Base-by-base conservation (phyloP, 1,139 yeast genomes). In the Diutina scorzettiae region DNA sequence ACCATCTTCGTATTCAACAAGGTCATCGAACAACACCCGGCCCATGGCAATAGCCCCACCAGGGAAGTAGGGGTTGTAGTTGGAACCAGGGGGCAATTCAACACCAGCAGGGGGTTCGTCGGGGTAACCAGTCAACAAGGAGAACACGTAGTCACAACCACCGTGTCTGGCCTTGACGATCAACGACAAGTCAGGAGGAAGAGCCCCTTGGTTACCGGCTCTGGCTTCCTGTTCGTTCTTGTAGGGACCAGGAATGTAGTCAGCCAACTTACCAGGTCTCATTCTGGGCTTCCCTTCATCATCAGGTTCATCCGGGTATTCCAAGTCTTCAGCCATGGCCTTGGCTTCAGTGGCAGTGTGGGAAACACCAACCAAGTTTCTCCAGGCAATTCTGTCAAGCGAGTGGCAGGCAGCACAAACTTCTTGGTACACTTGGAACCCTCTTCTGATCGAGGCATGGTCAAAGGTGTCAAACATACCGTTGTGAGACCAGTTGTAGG, bases 11-110 rank as follows among this genome's bases (percentile, higher is more conserved):
- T 81, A 91, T 73, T 91, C 99, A 51, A 91, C 97, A 60, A 91
- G 73, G 53, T 86, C 98, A 60, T 91, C 98, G 56, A 87, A 91
- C 66, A 91, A 75, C 48, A 89, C 97, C 72, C 98, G 84, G 62
- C 86, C 97, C 98, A 91, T 91, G 58, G 96, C 97, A 73, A 91
- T 89, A 42, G 96, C 75, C 53, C 98, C 97, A 70, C 97, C 97
- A 60, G 99, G 97, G 95, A 91, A 91, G 76, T 91, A 91, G 60
- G 98, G 98, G 76, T 93, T 93, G 72, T 91, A 93, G 79, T 89
- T 91, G 50, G 95, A 66, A 50, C 97, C 98, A 48, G 85, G 83
- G 47, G 97, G 93, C 58, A 91, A 74, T 43, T 66, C 74, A 49
- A 86, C 96, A 71, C 99, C 99, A 36, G 96, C 97, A 52, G 99